phyloP scores from a whole-genome alignment of 2,329 filamentous ascomycete genomes.

The Coleophoma crateriformis region DNA sequence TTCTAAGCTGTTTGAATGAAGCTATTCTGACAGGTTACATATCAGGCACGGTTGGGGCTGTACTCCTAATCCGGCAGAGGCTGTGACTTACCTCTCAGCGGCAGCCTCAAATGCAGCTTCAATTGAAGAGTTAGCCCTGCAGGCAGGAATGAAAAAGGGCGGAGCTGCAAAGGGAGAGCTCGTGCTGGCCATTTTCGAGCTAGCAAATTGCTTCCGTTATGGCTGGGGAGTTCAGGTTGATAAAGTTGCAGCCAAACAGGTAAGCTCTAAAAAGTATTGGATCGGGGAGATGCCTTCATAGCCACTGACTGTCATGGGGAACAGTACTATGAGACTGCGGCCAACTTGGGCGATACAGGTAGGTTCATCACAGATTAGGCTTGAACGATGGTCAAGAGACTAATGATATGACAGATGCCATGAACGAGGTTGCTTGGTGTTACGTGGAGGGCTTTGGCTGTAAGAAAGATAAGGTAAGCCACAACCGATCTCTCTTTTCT shows the following conservation, averaged over 20 bases:
- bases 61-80: conserved; percentile 61
- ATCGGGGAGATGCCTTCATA: conserved; percentile 13
- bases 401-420: conserved; percentile 61
- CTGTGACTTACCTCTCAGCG: conserved; percentile 78
- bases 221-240: conserved; percentile 91
- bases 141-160: conserved; percentile 85
- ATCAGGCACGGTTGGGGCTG: conserved; percentile 90
- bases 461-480: conserved; percentile 94
- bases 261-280: conserved; percentile 30
- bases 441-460: conserved; percentile 95
- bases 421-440: conserved; percentile 97
- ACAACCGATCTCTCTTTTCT: conserved; percentile 1
- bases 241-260: conserved; percentile 73
- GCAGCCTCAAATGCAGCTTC: conserved; percentile 87
- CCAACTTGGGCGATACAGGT: conserved; percentile 88
- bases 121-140: conserved; percentile 79
- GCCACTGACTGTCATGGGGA: conserved; percentile 27
- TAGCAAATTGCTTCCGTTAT: conserved; percentile 88
- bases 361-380: conserved; percentile 23
- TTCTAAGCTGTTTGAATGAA: conserved; percentile 1
- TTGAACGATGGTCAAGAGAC: conserved; percentile 8
- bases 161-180: conserved; percentile 94
- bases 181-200: conserved; percentile 91
- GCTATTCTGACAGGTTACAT: conserved; percentile 12
- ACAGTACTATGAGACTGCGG: conserved; percentile 95